These are phyloP conservation scores for Talaromyces wortmannii DNA, from an alignment of 495 filamentous ascomycete species.

Conservation along the genomic window DNA sequence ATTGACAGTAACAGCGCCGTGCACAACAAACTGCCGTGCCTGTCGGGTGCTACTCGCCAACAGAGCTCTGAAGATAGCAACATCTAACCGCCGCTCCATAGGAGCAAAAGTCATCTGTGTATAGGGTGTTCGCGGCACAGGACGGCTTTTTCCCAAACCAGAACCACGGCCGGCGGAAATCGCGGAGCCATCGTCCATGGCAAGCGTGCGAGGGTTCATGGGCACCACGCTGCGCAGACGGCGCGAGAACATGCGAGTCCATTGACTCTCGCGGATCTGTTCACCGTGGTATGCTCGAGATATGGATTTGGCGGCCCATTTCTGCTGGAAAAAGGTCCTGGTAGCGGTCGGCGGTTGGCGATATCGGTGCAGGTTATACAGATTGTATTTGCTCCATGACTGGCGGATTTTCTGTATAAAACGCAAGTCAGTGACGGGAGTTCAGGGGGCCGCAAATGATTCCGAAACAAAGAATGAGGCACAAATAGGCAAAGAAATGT, in stretches of 20 bases:
- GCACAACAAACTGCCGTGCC: slow-evolving; percentile 87
- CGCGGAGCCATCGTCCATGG: slow-evolving; percentile 70
- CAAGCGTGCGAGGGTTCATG: slow-evolving; percentile 74
- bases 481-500: too few relatives aligned
- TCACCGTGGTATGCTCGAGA: slow-evolving; percentile 90
- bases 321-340: slow-evolving; percentile 91
- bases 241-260: slow-evolving; percentile 84
- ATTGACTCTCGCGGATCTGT: slow-evolving; percentile 81
- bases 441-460: too few relatives aligned
- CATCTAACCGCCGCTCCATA: slow-evolving; percentile 82
- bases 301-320: slow-evolving; percentile 82
- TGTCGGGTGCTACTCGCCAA: slow-evolving; percentile 94
- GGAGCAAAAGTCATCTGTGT: slow-evolving; percentile 91
- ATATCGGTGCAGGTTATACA: slow-evolving; percentile 72
- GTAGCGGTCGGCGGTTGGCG: slow-evolving; percentile 24
- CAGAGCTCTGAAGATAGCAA: slow-evolving; percentile 82
- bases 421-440: slow-evolving; percentile 7
- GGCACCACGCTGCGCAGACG: slow-evolving; percentile 72
- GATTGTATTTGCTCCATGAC: slow-evolving; percentile 96
- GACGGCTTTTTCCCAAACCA: slow-evolving; percentile 34
- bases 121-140: slow-evolving; percentile 55
- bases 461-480: too few relatives aligned
- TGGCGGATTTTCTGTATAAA: slow-evolving; percentile 74
- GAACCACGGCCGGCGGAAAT: slow-evolving; percentile 76
- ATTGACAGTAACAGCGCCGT: slow-evolving; percentile 92